Evolutionary conservation across 129 eudicot species (phyloP).

Genomic region (Centaurea solstitialis): DNA sequence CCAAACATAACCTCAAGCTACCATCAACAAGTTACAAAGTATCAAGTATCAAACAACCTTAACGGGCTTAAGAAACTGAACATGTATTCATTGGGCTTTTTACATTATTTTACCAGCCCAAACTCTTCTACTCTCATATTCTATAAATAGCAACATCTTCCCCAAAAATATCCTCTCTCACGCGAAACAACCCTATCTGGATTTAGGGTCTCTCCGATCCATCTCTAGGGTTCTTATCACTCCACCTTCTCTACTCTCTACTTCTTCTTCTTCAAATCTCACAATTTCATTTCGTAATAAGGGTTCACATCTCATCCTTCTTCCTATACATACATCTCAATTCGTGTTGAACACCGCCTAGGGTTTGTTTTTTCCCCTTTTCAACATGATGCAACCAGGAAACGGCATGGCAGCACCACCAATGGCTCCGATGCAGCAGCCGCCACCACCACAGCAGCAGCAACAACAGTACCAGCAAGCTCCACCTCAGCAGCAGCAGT

Average conservation of each 20-base stretch:
- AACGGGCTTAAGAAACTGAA: background rate
- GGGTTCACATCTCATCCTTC: conserved; percentile 14
- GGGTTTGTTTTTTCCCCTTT: conserved; percentile 13
- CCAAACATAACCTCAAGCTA: too few species aligned
- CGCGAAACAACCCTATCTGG: conserved; percentile 39
- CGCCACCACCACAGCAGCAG: conserved; percentile 31
- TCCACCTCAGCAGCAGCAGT: conserved; percentile 58
- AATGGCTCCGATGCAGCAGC: conserved; percentile 51
- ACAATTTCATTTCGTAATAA: background rate
- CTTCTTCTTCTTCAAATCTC: background rate
- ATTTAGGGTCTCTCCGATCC: conserved; percentile 31
- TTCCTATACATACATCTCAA: background rate
- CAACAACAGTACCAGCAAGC: conserved; percentile 52
- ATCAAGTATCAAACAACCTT: too few species aligned
- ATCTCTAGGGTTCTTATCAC: conserved; percentile 42
- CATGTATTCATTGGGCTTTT: background rate
- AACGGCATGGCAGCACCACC: conserved; percentile 58
- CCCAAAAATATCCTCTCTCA: conserved; percentile 23
- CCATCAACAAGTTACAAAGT: too few species aligned
- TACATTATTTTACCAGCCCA: background rate
- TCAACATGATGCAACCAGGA: conserved; percentile 66
- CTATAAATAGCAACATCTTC: background rate
- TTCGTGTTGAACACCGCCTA: background rate
- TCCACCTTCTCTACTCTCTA: background rate
- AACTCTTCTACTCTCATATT: background rate